Evolutionary conservation across 805 yeast genomes (phyloP).

Genomic region (Metschnikowia bowlesiae): DNA sequence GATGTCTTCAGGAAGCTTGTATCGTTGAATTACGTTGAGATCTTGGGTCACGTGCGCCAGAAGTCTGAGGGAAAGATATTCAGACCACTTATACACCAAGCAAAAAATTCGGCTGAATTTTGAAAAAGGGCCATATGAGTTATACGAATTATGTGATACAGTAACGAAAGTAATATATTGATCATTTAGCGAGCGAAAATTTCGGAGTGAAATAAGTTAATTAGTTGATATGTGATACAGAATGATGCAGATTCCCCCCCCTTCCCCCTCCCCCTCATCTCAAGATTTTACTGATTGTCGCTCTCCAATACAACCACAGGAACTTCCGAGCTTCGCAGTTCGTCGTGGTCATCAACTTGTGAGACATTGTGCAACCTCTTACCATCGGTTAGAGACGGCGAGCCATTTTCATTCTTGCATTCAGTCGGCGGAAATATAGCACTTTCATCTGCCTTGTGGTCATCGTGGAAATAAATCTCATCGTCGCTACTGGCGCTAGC

Average conservation of each 20-base stretch:
- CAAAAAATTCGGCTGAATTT: no score
- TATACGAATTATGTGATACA: no score
- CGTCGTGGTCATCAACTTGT: background rate
- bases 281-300: background rate
- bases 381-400: background rate
- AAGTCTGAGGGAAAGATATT: background rate
- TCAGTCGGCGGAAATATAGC: background rate
- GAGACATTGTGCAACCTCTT: background rate
- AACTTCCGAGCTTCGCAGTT: slow-evolving; percentile 3
- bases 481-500: slow-evolving; percentile 17
- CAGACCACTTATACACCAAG: no score
- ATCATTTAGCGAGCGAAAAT: background rate
- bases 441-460: background rate
- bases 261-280: background rate
- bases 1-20: background rate
- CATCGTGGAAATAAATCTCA: slow-evolving; percentile 6
- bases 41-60: slow-evolving; percentile 9
- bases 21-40: background rate
- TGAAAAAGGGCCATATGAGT: no score
- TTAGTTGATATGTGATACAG: background rate
- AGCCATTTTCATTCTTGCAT: background rate
- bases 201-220: background rate
- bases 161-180: background rate
- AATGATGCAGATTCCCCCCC: background rate
- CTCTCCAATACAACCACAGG: slow-evolving; percentile 8